Evolutionary conservation across 2,329 filamentous ascomycete genomes (phyloP).

Genomic region (Rhinocladiella similis): DNA sequence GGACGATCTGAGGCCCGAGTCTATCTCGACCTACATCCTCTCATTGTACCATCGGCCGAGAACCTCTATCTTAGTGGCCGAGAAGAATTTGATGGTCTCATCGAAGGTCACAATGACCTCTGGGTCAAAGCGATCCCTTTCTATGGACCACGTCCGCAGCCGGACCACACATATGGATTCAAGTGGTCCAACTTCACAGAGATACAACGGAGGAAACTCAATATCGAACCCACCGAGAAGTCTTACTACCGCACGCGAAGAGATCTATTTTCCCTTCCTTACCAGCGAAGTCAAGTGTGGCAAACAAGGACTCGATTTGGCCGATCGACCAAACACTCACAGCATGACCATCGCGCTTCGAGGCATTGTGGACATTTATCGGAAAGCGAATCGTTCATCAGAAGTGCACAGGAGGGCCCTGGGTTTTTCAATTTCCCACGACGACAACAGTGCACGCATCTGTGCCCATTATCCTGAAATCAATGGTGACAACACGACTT

Average conservation of each 20-base stretch:
- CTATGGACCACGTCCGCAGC: neutral
- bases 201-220: neutral
- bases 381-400: conserved; percentile 8
- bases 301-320: conserved; percentile 33
- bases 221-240: neutral
- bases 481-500: neutral
- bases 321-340: conserved; percentile 31
- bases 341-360: conserved; percentile 37
- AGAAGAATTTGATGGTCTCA: neutral
- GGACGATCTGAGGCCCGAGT: neutral
- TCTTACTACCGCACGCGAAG: neutral
- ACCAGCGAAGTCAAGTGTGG: conserved; percentile 51
- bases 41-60: neutral
- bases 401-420: conserved; percentile 1
- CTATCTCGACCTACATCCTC: neutral
- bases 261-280: conserved; percentile 53
- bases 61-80: neutral
- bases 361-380: conserved; percentile 36
- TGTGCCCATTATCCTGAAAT: conserved; percentile 5
- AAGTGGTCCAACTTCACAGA: neutral
- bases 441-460: conserved; percentile 2
- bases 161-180: neutral
- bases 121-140: neutral
- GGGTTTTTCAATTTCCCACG: conserved; percentile 10
- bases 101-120: neutral